Evolutionary conservation across 768 basidiomycete genomes (phyloP), one percentile per base, ranked within the genome.

Genomic region (Leucocoprinus birnbaumii): DNA sequence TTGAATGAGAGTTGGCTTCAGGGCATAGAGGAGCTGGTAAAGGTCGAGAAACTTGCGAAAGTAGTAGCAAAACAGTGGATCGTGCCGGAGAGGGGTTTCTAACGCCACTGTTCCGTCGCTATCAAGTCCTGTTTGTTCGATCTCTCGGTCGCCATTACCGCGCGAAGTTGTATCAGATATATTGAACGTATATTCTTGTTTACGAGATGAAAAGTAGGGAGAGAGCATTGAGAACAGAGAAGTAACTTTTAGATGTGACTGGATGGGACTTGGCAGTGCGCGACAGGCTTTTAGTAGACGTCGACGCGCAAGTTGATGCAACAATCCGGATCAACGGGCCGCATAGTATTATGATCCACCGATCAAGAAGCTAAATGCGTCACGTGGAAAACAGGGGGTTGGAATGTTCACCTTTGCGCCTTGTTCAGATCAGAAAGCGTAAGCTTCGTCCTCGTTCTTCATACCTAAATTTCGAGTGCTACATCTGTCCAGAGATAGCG

Each of bases 1-100:
- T 71, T 77, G 75, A 22, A 78, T 74, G 10, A 77, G 60, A 3
- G 31, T 53, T 8, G 75, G 75, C 54, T 75, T 74, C 13, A 72
- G 54, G 16, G 58, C 26, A 18, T 56, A 58, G 16, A 72, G 55
- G 25, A 62, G 57, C 48, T 61, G 58, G 41, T 65, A 63, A n/a
- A 68, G 55, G 13, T 53, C 16, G 21, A 66, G 51, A 45, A 65
- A 61, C 9, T 56, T 55, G 42, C 66, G 65, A 51, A 54, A 60
- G 48, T 68, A 64, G 58, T 62, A 68, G 38, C 62, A 57, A 37
- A 65, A 64, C 19, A 70, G 60, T 16, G 70, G 66, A 57, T 70
- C 64, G 22, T 34, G 38, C 9, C 34, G 34, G 34, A n/a, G 16
- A 38, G 16, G 16, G 16, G 9, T 11, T 4, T 38, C 38, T 3